Percentiles rank a stretch among this genome's conserved stretches.
These are phyloP conservation scores for Craspedostauros australis DNA, from an alignment of 108 stramenopile genomes.

Conservation along the genomic window DNA sequence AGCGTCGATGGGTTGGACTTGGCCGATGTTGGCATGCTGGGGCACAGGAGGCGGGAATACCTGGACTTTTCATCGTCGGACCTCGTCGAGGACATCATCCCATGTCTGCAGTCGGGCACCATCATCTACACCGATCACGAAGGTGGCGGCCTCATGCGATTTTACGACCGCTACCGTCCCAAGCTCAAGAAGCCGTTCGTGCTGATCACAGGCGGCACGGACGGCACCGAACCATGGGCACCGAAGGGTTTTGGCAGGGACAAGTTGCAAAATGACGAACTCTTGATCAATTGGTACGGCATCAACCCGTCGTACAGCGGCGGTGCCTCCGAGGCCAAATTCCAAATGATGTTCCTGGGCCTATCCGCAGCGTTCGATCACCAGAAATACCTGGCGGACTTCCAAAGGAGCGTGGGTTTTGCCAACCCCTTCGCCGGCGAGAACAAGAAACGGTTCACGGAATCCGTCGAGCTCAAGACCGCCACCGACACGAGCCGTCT, in stretches of 20 bases:
- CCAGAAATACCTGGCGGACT: background rate
- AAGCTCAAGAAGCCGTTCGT: constrained; percentile 15
- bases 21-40: constrained; percentile 12
- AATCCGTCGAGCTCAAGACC: background rate
- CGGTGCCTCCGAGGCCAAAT: constrained; percentile 4
- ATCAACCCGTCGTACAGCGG: constrained; percentile 5
- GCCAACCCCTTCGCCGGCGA: constrained; percentile 21
- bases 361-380: constrained; percentile 7
- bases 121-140: constrained; percentile 14
- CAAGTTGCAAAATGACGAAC: constrained; percentile 3
- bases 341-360: constrained; percentile 13
- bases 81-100: constrained; percentile 8
- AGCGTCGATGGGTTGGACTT: constrained; percentile 12
- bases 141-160: background rate
- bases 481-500: background rate
- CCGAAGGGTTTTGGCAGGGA: background rate
- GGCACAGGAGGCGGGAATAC: background rate
- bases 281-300: constrained; percentile 24
- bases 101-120: constrained; percentile 17
- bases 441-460: constrained; percentile 1
- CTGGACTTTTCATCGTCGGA: background rate
- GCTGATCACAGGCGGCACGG: constrained; percentile 12
- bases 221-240: background rate
- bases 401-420: constrained; percentile 6
- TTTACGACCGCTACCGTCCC: constrained; percentile 12